phyloP scores from a whole-genome alignment of 2,329 filamentous ascomycete species.

The Onygenales sp. region DNA sequence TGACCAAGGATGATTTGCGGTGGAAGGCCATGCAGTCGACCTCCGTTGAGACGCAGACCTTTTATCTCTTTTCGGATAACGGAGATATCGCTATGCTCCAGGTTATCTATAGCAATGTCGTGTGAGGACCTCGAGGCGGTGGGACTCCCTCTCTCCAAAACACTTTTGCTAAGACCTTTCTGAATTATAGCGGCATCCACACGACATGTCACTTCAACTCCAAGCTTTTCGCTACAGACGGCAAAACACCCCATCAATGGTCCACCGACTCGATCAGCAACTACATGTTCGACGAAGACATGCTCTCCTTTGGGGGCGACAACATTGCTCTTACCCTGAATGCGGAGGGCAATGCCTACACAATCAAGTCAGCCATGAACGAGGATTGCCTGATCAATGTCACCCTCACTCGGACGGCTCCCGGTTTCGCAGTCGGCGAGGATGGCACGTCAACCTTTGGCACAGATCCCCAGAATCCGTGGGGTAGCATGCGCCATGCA shows the following conservation, averaged over 20 bases:
- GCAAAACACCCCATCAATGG: conserved; percentile 68
- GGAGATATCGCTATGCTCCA: conserved; percentile 73
- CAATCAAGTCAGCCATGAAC: conserved; percentile 84
- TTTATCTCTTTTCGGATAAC: conserved; percentile 75
- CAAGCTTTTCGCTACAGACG: conserved; percentile 76
- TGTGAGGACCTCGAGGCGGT: conserved; percentile 46
- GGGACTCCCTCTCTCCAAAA: conserved; percentile 1
- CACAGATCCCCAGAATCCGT: conserved; percentile 74
- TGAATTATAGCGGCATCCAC: conserved; percentile 61
- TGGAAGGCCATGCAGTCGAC: conserved; percentile 78
- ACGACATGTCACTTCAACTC: conserved; percentile 89
- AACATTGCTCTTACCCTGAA: conserved; percentile 78
- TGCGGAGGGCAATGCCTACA: conserved; percentile 71
- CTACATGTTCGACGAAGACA: conserved; percentile 74
- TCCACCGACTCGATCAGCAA: conserved; percentile 70
- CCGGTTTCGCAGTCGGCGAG: conserved; percentile 76
- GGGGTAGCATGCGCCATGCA: conserved; percentile 83
- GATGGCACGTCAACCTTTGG: conserved; percentile 79
- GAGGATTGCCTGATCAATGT: conserved; percentile 74
- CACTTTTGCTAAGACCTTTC: conserved; percentile 6
- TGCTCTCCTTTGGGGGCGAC: conserved; percentile 74
- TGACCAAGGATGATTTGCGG: conserved; percentile 66
- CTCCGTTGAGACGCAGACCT: conserved; percentile 87
- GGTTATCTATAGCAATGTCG: conserved; percentile 96
- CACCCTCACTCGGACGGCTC: conserved; percentile 64